Evolutionary conservation across 208 protist genomes (phyloP), one percentile per base, ranked within the genome.

Genomic region (Acanthamoeba castellanii): DNA sequence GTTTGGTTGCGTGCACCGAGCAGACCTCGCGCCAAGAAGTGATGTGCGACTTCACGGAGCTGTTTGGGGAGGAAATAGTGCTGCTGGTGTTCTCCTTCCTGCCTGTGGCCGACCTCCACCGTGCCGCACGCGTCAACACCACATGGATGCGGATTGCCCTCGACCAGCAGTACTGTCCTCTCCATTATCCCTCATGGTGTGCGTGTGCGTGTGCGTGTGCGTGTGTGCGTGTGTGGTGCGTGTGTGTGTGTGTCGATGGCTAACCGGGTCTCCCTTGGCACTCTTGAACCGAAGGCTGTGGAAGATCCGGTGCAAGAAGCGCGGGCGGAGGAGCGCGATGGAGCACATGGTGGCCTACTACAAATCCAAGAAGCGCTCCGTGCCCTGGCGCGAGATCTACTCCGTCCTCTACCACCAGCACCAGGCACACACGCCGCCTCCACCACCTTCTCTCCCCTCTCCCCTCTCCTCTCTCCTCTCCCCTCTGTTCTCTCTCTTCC

Each of bases 11-110:
- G 42, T 9, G 5, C 42, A 47, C 42, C 42, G 42, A 47, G 42
- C 42, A 47, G 42, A 47, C 42, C 42, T 47, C 20, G 45, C 1
- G 8, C 25, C 96, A 42, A 2, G 66, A 37, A 55, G 14, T n/a
- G 22, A 84, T 84, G 74, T 16, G 74, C 45, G 74, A 84, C 74
- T 84, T 84, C 42, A 84, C 74, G 3, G 74, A 84, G 32, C 42
- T 84, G 37, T 84, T 84, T 55, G 74, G 74, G 18, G 74, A 84
- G 74, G 74, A 84, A 22, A 9, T 84, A n/a, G 74, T 84, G 20
- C 42, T 84, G 13, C 74, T 57, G 11, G 74, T 84, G 25, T 84
- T 84, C 74, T 84, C 74, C 37, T 84, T 84, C 74, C 42, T 84
- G 74, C 74, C 74, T 5, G 74, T 55, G 42, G 42, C 42, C 34